These are phyloP conservation scores for Penicillium riverlandense DNA, from an alignment of 495 filamentous ascomycete species.

Conservation along the genomic window DNA sequence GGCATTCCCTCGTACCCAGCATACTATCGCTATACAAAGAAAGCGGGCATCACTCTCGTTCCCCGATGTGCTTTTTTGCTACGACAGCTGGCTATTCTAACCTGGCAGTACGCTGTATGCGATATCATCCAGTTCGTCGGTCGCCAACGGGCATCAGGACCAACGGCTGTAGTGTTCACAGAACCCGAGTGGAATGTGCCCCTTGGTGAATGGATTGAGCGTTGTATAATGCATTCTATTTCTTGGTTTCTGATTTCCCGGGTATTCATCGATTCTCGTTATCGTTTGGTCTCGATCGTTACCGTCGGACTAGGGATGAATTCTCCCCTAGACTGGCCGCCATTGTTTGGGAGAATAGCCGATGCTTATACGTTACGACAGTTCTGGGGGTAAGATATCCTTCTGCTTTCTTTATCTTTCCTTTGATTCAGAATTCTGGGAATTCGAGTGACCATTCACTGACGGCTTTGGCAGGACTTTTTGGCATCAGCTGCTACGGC, in stretches of 20 bases:
- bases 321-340: constrained; percentile 24
- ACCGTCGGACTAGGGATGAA: constrained; percentile 11
- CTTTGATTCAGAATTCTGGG: neutral
- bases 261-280: constrained; percentile 12
- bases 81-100: constrained; percentile 8
- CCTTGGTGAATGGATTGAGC: constrained; percentile 12
- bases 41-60: neutral
- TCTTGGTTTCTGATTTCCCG: constrained; percentile 15
- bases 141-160: constrained; percentile 7
- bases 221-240: constrained; percentile 10
- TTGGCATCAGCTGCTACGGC: constrained; percentile 34
- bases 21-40: constrained; percentile 4
- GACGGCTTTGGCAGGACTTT: constrained; percentile 20
- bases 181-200: constrained; percentile 13
- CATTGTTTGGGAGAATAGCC: constrained; percentile 21
- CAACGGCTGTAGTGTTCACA: constrained; percentile 1
- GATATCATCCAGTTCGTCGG: constrained; percentile 12
- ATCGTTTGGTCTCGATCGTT: constrained; percentile 15
- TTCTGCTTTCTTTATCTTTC: neutral
- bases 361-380: constrained; percentile 24
- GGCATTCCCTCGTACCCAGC: constrained; percentile 13
- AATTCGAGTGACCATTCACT: neutral
- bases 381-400: constrained; percentile 24
- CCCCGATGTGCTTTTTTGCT: constrained; percentile 12
- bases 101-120: constrained; percentile 17